Conservation (phyloP, 2,329 filamentous ascomycete genomes). For the Aureobasidium pullulans region DNA sequence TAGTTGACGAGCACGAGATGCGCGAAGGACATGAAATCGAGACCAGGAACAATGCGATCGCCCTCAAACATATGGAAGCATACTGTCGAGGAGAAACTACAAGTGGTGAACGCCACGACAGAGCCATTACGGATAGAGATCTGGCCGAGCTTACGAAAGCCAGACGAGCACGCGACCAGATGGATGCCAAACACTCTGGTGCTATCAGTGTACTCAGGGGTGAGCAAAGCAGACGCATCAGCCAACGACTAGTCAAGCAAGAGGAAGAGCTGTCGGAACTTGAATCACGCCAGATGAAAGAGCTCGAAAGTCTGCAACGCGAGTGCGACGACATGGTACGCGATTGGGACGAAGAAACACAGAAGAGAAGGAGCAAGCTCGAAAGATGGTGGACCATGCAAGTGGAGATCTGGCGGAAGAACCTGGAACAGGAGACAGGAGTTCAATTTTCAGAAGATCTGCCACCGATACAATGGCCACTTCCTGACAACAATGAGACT, state of each 20-base stretch:
- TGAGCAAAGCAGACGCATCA: constrained; percentile 35
- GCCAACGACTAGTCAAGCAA: constrained; percentile 31
- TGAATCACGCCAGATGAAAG: constrained; percentile 26
- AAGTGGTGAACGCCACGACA: constrained; percentile 24
- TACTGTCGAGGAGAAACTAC: constrained; percentile 36
- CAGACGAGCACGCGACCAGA: constrained; percentile 29
- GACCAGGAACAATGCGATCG: constrained; percentile 36
- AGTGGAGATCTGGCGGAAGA: constrained; percentile 16
- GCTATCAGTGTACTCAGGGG: constrained; percentile 42
- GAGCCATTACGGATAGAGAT: constrained; percentile 39
- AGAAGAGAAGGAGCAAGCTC: constrained; percentile 1
- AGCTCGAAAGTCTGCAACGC: constrained; percentile 17
- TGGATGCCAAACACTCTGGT: constrained; percentile 36
- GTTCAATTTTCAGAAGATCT: neutral
- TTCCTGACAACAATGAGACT: neutral
- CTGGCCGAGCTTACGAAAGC: constrained; percentile 36
- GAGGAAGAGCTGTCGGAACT: constrained; percentile 33
- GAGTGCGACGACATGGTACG: constrained; percentile 6
- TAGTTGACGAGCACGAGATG: constrained; percentile 36
- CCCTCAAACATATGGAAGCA: constrained; percentile 41
- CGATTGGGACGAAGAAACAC: constrained; percentile 7
- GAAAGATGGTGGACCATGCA: constrained; percentile 17
- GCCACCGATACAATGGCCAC: neutral
- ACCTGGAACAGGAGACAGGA: constrained; percentile 1
- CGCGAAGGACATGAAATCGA: constrained; percentile 35